Percentiles rank a stretch among this genome's conserved stretches.
phyloP scores from a whole-genome alignment of 371 early-diverging fungal species.

The Mucor indicus region DNA sequence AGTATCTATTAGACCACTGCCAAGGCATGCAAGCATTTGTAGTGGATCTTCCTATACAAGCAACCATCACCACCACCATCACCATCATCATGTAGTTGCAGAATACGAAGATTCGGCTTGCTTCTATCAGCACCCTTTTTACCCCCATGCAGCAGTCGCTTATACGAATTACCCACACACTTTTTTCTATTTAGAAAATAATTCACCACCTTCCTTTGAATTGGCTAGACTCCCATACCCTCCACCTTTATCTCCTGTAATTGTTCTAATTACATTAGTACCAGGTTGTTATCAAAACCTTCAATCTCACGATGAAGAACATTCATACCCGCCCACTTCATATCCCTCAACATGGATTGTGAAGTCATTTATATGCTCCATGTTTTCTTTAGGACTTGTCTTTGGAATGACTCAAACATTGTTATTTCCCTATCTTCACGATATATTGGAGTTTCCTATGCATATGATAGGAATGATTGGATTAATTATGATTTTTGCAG shows the following conservation, averaged over 20 bases:
- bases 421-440: constrained; percentile 10
- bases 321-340: neutral
- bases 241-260: constrained; percentile 1
- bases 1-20: constrained; percentile 4
- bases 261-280: constrained; percentile 8
- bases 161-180: neutral
- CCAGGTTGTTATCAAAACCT: constrained; percentile 1
- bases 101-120: constrained; percentile 8
- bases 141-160: neutral
- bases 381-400: constrained; percentile 10
- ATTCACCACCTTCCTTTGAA: constrained; percentile 17
- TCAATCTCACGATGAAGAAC: neutral
- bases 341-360: constrained; percentile 6
- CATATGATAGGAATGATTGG: constrained; percentile 16
- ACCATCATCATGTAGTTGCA: neutral
- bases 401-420: constrained; percentile 18
- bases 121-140: neutral
- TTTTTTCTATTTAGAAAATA: neutral
- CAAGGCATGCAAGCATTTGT: constrained; percentile 4
- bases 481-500: constrained; percentile 1
- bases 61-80: neutral
- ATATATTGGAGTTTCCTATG: constrained; percentile 12
- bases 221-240: constrained; percentile 19
- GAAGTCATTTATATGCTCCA: constrained; percentile 7
- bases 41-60: constrained; percentile 1